A percentile compares a stretch with the other conserved stretches of the same genome.
phyloP scores from a whole-genome alignment of 305 asterid genomes.

The Fraxinus latifolia region DNA sequence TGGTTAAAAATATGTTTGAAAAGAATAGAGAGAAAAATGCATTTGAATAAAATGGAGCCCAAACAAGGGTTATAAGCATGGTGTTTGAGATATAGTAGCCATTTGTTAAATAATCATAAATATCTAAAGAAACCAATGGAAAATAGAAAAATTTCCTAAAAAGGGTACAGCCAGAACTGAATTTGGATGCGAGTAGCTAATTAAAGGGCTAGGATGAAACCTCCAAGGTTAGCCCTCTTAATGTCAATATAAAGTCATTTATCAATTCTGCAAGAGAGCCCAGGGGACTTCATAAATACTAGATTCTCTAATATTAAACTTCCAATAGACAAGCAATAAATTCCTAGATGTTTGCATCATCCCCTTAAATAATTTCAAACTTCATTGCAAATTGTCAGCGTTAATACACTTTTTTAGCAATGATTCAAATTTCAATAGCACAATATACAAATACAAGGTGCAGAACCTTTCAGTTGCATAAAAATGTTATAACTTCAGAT shows the following conservation, averaged over 20 bases:
- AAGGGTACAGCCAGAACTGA: not conserved
- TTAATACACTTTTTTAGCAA: not conserved
- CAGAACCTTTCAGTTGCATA: not conserved
- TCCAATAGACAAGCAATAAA: not conserved
- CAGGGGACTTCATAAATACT: not conserved
- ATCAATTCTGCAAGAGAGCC: not conserved
- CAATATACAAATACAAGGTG: slow-evolving; percentile 2
- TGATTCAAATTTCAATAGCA: slow-evolving; percentile 16
- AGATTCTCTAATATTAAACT: not conserved
- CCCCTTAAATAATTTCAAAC: not conserved
- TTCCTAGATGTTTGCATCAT: not conserved
- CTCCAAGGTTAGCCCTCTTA: not conserved
- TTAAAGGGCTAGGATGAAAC: not conserved
- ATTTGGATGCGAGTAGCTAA: slow-evolving; percentile 4
- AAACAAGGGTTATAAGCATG: not conserved
- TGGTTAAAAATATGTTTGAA: no score
- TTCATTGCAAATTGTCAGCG: not conserved
- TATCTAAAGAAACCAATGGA: not conserved
- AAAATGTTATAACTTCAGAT: slow-evolving; percentile 5
- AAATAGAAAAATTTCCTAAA: not conserved
- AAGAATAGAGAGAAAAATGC: no score
- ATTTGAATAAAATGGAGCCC: not conserved
- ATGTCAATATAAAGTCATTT: slow-evolving; percentile 1
- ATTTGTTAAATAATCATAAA: not conserved
- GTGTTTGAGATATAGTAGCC: not conserved